Evolutionary conservation across 2,329 filamentous ascomycete species (phyloP), one percentile per base, ranked within the genome.

Genomic region (Nannizzia gypsea): DNA sequence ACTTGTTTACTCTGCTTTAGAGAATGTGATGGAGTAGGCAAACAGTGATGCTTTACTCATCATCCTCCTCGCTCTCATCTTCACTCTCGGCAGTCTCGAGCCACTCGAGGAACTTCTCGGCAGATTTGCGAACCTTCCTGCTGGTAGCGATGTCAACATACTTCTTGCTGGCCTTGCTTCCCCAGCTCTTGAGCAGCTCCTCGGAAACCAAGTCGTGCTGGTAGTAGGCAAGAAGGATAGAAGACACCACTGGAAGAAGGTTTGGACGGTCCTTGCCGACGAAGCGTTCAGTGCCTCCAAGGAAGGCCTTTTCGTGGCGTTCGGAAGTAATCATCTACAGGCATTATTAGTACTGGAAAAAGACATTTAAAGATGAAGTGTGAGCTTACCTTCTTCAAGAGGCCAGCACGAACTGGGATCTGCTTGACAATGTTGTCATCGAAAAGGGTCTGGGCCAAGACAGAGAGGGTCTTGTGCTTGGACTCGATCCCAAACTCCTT

Each of bases 131-230:
- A 64, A 97, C 90, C 82, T 95, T 95, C 81, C 90, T 92, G 78
- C 90, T 95, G 63, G 85, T 91, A 62, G 86, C 73, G 63, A 95
- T 76, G 72, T 97, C 92, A 67, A 95, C 89, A 73, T 97, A 97
- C 80, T 96, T 96, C 86, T 95, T 96, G 83, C 90, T 96, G 62
- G 92, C 90, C 81, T 93, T 96, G 71, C 83, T 82, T 65, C 91
- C 92, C 92, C 93, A 99, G 67, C 87, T 86, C 76, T 86, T 88
- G 71, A 95, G 84, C 15, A 90, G 83, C 64, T 96, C 91, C 78
- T 99, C 93, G 57, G 82, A 85, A 68, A 96, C 79, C 59, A 99
- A 81, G 67, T 99, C 93, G 69, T 90, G 81, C 76, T 96, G 84
- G 76, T 97, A 99, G 77, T 92, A 88, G 69, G 88, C 82, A 74